Conservation (phyloP, 495 filamentous ascomycete genomes). For the Daldinia decipiens region DNA sequence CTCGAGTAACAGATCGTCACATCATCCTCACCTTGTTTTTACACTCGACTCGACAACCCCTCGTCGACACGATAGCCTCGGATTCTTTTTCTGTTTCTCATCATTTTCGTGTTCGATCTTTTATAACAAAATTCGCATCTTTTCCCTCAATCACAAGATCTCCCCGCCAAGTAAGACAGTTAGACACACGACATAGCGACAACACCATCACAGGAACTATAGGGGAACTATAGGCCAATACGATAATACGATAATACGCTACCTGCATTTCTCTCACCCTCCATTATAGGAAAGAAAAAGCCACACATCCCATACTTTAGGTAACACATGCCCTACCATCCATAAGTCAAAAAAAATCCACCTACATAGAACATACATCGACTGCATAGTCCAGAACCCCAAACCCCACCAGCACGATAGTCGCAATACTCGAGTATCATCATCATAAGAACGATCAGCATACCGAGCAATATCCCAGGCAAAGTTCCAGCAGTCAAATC, state of each 20-base stretch:
- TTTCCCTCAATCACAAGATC: conserved; percentile 31
- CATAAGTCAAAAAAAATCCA: conserved; percentile 16
- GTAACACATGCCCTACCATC: conserved; percentile 17
- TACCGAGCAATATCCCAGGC: conserved; percentile 2
- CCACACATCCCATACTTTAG: neutral
- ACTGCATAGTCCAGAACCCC: neutral
- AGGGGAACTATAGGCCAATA: conserved; percentile 7
- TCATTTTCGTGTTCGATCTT: conserved; percentile 1
- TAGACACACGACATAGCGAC: conserved; percentile 41
- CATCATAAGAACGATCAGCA: conserved; percentile 27
- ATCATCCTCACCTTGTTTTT: conserved; percentile 23
- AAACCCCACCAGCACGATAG: conserved; percentile 12
- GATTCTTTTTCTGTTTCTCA: neutral
- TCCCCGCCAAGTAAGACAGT: conserved; percentile 42
- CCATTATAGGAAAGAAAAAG: conserved; percentile 7
- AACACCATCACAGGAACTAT: conserved; percentile 24
- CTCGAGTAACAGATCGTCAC: conserved; percentile 11
- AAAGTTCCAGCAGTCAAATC: neutral
- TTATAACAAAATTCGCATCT: neutral
- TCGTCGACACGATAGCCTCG: neutral
- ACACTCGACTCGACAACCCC: neutral
- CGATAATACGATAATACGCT: conserved; percentile 7
- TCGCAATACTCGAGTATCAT: conserved; percentile 16
- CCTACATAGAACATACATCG: neutral
- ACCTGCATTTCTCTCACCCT: conserved; percentile 3